Evolutionary conservation across 2,329 filamentous ascomycete species (phyloP).

Genomic region (Colletotrichum musae): DNA sequence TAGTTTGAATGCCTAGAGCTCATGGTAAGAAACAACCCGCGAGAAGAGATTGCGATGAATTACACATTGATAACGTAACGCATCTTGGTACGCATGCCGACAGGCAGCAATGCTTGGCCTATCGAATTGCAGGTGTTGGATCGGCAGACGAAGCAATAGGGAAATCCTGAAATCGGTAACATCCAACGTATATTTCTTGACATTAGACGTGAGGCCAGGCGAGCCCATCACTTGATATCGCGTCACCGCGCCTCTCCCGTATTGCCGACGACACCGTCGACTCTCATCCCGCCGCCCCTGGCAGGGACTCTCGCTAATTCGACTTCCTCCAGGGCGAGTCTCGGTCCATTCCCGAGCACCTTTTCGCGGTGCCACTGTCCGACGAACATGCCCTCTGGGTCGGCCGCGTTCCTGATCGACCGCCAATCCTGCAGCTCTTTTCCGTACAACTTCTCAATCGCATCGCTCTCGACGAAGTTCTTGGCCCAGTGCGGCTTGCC

Average conservation of each 20-base stretch:
- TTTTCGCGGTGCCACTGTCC: conserved; percentile 89
- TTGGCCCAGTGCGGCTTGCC: conserved; percentile 93
- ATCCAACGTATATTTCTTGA: background rate
- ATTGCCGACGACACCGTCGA: conserved; percentile 5
- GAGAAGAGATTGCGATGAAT: no score
- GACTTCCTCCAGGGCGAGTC: conserved; percentile 55
- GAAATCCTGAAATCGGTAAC: no score
- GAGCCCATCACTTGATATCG: background rate
- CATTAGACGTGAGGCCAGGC: background rate
- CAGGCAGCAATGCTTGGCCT: no score
- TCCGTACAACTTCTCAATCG: conserved; percentile 78
- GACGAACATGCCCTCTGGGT: conserved; percentile 89
- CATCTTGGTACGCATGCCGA: no score
- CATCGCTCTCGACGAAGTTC: conserved; percentile 79
- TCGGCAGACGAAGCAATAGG: no score
- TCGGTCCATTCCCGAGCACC: conserved; percentile 62
- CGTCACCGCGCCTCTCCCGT: background rate
- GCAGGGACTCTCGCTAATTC: conserved; percentile 43
- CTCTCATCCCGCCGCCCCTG: conserved; percentile 24
- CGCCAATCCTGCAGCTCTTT: conserved; percentile 77
- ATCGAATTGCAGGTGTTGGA: no score
- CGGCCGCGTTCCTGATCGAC: conserved; percentile 76
- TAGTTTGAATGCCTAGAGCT: background rate
- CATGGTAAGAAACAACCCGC: no score
- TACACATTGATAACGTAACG: no score